phyloP scores from a whole-genome alignment of 2,329 filamentous ascomycete species.

The Verticillium alfalfae region DNA sequence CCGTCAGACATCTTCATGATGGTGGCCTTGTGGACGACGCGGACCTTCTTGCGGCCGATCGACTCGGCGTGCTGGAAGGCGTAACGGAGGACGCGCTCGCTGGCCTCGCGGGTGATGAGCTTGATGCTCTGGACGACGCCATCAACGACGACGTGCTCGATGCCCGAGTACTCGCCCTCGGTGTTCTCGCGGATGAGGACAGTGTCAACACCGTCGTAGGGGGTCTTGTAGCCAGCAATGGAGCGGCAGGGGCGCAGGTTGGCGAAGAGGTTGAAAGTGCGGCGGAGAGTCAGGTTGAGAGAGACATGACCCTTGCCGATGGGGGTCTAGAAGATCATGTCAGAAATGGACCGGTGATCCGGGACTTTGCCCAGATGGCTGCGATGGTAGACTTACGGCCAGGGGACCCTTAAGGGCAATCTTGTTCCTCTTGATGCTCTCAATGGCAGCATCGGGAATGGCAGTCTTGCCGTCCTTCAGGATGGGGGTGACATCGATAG shows the following conservation, averaged over 20 bases:
- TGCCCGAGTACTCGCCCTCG: conserved; percentile 98
- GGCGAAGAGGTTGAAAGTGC: conserved; percentile 99
- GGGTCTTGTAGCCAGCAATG: conserved; percentile 93
- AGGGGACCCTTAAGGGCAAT: conserved; percentile 97
- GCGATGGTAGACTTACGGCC: conserved; percentile 56
- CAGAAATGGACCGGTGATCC: not conserved
- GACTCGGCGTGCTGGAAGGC: conserved; percentile 97
- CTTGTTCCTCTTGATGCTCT: conserved; percentile 91
- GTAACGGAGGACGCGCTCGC: conserved; percentile 91
- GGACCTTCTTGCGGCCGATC: conserved; percentile 93
- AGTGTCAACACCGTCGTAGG: conserved; percentile 94
- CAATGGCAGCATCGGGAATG: conserved; percentile 88
- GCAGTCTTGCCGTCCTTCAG: conserved; percentile 93
- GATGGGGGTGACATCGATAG: conserved; percentile 90
- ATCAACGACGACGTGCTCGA: conserved; percentile 96
- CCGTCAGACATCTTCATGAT: conserved; percentile 99
- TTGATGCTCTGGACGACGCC: conserved; percentile 99
- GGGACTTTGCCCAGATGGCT: not conserved
- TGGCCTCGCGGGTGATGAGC: conserved; percentile 93
- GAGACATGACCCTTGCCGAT: conserved; percentile 99
- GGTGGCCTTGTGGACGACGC: conserved; percentile 98
- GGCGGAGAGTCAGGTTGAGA: conserved; percentile 94
- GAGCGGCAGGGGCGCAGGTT: conserved; percentile 98
- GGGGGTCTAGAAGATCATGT: conserved; percentile 58
- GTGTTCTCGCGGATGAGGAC: conserved; percentile 99